Conservation (phyloP, 495 filamentous ascomycete genomes). For the Daldinia bambusicola region DNA sequence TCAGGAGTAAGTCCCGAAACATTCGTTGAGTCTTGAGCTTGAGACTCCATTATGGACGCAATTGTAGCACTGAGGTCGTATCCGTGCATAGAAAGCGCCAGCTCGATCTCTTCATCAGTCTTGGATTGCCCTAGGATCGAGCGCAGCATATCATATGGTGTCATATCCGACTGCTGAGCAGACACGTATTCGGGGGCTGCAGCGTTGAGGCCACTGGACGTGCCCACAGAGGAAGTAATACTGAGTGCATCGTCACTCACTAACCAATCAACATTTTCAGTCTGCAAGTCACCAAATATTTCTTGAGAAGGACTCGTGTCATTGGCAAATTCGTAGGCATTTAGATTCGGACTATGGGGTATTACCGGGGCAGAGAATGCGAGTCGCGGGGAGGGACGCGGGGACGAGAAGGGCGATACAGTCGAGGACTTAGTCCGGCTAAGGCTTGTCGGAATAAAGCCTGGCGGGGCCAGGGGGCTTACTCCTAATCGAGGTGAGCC, state of each 20-base stretch:
- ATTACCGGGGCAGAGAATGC: slow-evolving; percentile 91
- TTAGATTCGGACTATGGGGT: slow-evolving; percentile 91
- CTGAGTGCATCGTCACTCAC: slow-evolving; percentile 89
- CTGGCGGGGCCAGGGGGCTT: slow-evolving; percentile 82
- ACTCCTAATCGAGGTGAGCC: slow-evolving; percentile 80
- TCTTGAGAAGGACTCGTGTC: slow-evolving; percentile 79
- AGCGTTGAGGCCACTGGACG: slow-evolving; percentile 73
- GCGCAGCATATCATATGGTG: slow-evolving; percentile 95
- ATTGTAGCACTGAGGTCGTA: slow-evolving; percentile 95
- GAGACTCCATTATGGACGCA: slow-evolving; percentile 79
- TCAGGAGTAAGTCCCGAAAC: slow-evolving; percentile 58
- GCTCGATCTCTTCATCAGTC: slow-evolving; percentile 92
- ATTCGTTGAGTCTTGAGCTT: slow-evolving; percentile 55
- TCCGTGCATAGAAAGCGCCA: slow-evolving; percentile 84
- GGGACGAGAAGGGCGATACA: slow-evolving; percentile 91
- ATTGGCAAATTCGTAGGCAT: slow-evolving; percentile 89
- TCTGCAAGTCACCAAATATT: slow-evolving; percentile 89
- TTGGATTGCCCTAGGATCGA: slow-evolving; percentile 91
- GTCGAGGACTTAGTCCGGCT: slow-evolving; percentile 78
- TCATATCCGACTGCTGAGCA: slow-evolving; percentile 87
- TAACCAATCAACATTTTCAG: slow-evolving; percentile 95
- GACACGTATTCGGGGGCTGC: slow-evolving; percentile 83
- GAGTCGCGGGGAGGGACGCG: slow-evolving; percentile 90
- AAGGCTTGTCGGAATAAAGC: slow-evolving; percentile 80
- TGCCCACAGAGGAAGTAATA: slow-evolving; percentile 75